Evolutionary conservation across 139 green algal genomes (phyloP), one percentile per base, ranked within the genome.

Genomic region (Haematococcus lacustris): DNA sequence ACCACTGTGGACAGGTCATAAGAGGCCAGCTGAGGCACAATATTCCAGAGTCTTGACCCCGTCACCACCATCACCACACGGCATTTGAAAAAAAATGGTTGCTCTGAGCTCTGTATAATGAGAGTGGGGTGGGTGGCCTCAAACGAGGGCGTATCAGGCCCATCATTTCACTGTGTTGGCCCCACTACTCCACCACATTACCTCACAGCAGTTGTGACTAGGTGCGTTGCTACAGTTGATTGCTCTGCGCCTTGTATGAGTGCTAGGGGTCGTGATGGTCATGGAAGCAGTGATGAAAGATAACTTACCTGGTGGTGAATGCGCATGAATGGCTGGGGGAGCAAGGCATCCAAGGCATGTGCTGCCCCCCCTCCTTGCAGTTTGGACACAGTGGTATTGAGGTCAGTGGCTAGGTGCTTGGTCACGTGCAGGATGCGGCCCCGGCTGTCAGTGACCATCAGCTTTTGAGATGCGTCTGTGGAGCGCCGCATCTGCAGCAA

Each of bases 351-450:
- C 35, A 51, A 23, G 4, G 63, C 63, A 3, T 69, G 63, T 37
- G 5, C 28, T 33, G 13, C 41, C 3, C 32, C 5, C 4, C 61
- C 6, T 5, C 3, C 61, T 5, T 67, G 61, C 61, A 43, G 61
- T 33, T 67, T 40, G 30, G 61, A 41, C 21, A 65, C 25, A 25
- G 70, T 76, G 53, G 51, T 64, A 32, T 74, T 76, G 43, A 86
- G 80, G 34, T 76, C 62, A 1, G 50, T 30, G 0, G 80, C 80
- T n/a, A 83, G 77, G 66, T 73, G 61, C 43, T 37, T 73, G 37
- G 72, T 86, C 47, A 77, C 68, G 68, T 83, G 80, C 41, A 68
- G 62, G 43, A 86, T 79, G 59, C 68, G 74, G 37, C 80, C 80
- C 71, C 75, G 78, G 74, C 72, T 50, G 76, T 86, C 80, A 0